These are phyloP conservation scores for Alternaria consortialis DNA, from an alignment of 2,329 filamentous ascomycete species.

Conservation along the genomic window DNA sequence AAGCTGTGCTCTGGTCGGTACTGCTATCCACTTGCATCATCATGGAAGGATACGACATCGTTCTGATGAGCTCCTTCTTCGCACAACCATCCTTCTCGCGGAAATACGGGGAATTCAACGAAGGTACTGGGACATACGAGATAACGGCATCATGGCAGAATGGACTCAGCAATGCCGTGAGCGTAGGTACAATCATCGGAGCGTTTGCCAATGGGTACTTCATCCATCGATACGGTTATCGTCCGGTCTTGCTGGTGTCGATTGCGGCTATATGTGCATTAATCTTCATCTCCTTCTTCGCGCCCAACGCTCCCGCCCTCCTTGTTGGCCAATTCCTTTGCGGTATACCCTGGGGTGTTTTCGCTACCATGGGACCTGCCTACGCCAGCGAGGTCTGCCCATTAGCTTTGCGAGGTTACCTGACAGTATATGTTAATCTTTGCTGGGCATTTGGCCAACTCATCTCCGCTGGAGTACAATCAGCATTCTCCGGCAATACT, in stretches of 20 bases:
- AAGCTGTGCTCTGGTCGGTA: constrained; percentile 81
- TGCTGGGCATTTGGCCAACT: constrained; percentile 63
- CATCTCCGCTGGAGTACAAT: constrained; percentile 73
- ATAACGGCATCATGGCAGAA: constrained; percentile 55
- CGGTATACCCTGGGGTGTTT: constrained; percentile 53
- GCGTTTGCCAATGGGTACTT: constrained; percentile 51
- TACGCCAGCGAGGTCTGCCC: constrained; percentile 70
- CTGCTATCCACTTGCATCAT: constrained; percentile 83
- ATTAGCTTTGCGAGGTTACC: constrained; percentile 66
- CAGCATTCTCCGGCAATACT: constrained; percentile 65
- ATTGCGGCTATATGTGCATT: constrained; percentile 26
- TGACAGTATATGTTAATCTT: constrained; percentile 61
- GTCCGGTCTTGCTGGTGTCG: constrained; percentile 24
- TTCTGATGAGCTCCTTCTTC: constrained; percentile 79
- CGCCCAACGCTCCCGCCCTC: constrained; percentile 25
- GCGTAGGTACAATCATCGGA: constrained; percentile 53
- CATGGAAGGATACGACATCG: constrained; percentile 89
- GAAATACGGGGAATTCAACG: constrained; percentile 46
- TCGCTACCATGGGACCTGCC: constrained; percentile 51
- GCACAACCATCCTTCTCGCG: constrained; percentile 52
- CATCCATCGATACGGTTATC: constrained; percentile 49
- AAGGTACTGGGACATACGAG: constrained; percentile 43
- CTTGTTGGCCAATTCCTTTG: constrained; percentile 31
- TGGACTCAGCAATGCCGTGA: constrained; percentile 52
- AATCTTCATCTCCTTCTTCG: constrained; percentile 35